phyloP scores from a whole-genome alignment of 371 early-diverging fungal species.

The Mortierella sp. region DNA sequence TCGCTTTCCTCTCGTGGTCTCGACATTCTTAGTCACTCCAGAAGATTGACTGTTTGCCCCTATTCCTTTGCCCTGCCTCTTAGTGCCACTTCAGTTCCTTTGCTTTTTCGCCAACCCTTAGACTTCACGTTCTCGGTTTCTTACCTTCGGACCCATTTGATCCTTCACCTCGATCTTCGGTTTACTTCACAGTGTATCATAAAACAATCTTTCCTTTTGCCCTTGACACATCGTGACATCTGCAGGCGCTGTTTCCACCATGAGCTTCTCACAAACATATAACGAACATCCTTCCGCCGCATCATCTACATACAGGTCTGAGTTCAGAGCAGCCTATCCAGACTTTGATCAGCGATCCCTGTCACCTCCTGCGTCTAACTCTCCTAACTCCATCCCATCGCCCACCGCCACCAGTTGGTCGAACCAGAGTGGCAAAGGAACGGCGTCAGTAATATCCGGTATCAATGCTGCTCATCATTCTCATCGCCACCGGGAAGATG shows the following conservation, averaged over 20 bases:
- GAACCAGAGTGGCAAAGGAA: not conserved
- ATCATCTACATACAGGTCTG: constrained; percentile 31
- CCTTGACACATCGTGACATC: not conserved
- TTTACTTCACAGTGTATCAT: constrained; percentile 10
- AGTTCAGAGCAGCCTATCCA: constrained; percentile 18
- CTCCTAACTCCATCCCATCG: constrained; percentile 1
- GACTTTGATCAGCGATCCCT: constrained; percentile 11
- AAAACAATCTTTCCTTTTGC: not conserved
- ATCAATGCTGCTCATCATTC: not conserved
- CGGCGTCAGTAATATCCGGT: not conserved
- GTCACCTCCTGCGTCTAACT: constrained; percentile 17
- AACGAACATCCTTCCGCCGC: constrained; percentile 24
- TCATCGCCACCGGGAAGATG: constrained; percentile 1
- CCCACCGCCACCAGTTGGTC: constrained; percentile 12
- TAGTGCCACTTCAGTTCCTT: no score
- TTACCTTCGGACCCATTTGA: no score
- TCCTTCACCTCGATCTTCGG: no score
- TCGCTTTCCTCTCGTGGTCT: no score
- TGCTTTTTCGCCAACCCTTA: no score
- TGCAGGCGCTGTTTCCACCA: constrained; percentile 1
- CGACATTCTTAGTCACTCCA: no score
- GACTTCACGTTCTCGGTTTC: no score
- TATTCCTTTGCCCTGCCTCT: no score
- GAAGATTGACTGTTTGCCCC: no score
- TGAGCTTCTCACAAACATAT: constrained; percentile 28